Conservation (phyloP, 441 rosid genomes). For the Corymbia citriodora region DNA sequence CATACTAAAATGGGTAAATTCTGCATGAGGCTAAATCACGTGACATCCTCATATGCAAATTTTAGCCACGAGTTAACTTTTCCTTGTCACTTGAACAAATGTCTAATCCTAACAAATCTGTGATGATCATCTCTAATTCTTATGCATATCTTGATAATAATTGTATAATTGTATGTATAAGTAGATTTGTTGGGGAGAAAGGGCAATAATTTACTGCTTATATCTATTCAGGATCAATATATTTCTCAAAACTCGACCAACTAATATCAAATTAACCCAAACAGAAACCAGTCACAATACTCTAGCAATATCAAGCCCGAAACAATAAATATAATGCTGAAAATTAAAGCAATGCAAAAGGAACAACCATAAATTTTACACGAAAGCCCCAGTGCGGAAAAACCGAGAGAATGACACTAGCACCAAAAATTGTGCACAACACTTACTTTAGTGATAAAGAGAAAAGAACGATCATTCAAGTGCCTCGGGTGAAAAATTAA, state of each 20-base stretch:
- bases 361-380: neutral
- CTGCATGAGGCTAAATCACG: neutral
- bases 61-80: neutral
- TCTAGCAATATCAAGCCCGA: neutral
- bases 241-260: neutral
- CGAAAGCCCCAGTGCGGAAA: neutral
- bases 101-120: neutral
- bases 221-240: neutral
- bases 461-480: too few species aligned
- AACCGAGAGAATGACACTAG: too few species aligned
- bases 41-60: neutral
- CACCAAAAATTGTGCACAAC: too few species aligned
- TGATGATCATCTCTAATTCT: neutral
- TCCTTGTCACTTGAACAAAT: neutral
- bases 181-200: neutral
- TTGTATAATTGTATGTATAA: neutral
- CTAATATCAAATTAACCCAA: neutral
- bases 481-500: too few species aligned
- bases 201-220: neutral
- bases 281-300: neutral
- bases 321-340: neutral
- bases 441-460: too few species aligned
- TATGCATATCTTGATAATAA: neutral
- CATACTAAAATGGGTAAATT: neutral
- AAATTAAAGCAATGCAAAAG: neutral